Evolutionary conservation across 169 alveolate genomes (phyloP).

Genomic region (Cryptosporidium viatorum): DNA sequence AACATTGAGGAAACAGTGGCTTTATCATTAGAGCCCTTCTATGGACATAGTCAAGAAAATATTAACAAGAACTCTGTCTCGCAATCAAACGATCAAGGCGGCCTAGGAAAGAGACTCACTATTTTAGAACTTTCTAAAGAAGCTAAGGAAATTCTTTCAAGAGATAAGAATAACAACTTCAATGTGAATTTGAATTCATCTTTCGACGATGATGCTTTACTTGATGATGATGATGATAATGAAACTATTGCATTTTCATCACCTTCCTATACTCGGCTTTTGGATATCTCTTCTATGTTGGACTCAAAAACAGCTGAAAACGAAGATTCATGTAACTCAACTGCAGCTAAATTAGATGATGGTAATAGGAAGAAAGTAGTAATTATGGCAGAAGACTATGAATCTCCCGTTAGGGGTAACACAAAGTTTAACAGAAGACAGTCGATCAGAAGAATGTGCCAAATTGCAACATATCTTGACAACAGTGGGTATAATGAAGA

Average conservation of each 20-base stretch:
- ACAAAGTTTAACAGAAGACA: slow-evolving; percentile 56
- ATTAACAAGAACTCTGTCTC: background rate
- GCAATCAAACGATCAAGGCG: background rate
- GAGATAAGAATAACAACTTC: background rate
- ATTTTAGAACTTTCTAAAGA: slow-evolving; percentile 45
- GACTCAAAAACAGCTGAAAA: background rate
- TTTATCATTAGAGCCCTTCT: background rate
- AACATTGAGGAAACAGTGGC: slow-evolving; percentile 31
- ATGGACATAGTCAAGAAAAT: background rate
- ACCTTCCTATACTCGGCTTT: slow-evolving; percentile 55
- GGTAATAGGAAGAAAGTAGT: slow-evolving; percentile 22
- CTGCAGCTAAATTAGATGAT: background rate
- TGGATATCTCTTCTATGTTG: slow-evolving; percentile 19
- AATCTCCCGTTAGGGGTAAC: slow-evolving; percentile 15
- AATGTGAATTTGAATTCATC: background rate
- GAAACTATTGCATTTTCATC: slow-evolving; percentile 68
- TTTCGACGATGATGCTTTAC: background rate
- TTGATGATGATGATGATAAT: slow-evolving; percentile 44
- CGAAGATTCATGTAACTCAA: background rate
- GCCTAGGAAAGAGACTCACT: background rate
- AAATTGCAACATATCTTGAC: slow-evolving; percentile 59
- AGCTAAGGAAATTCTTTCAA: slow-evolving; percentile 49
- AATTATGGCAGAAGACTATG: slow-evolving; percentile 34
- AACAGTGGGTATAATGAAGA: background rate
- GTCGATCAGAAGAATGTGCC: slow-evolving; percentile 70